These are phyloP conservation scores for Camellia lanceoleosa DNA, from an alignment of 148 eudicot species.

Conservation along the genomic window DNA sequence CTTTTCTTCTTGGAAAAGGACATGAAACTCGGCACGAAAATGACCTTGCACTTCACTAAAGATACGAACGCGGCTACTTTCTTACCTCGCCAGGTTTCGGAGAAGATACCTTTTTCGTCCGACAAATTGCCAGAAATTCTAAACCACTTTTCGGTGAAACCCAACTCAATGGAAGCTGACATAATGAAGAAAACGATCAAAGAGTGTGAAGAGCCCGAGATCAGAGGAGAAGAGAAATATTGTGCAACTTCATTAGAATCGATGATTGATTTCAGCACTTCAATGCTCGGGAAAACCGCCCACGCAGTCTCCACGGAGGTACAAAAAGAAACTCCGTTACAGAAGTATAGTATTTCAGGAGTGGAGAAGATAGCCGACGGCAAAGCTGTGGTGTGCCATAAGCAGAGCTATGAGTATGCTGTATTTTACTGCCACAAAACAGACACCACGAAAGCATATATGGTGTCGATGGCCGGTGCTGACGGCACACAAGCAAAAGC, in stretches of 20 bases:
- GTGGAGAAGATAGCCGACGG: constrained; percentile 10
- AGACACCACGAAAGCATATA: constrained; percentile 19
- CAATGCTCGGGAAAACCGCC: constrained; percentile 15
- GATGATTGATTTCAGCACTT: constrained; percentile 19
- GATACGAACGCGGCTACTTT: constrained; percentile 17
- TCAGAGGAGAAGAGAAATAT: constrained; percentile 20
- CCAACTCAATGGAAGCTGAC: constrained; percentile 12
- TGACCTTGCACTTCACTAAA: constrained; percentile 10
- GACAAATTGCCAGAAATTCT: constrained; percentile 21
- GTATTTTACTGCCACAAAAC: constrained; percentile 13
- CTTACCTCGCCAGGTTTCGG: constrained; percentile 16
- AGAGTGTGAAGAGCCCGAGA: constrained; percentile 12
- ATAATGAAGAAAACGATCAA: constrained; percentile 3
- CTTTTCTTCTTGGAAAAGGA: background rate
- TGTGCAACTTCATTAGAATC: constrained; percentile 29
- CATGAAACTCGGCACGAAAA: background rate
- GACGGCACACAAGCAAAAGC: constrained; percentile 20
- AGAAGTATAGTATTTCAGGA: constrained; percentile 20
- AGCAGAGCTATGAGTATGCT: too few species aligned
- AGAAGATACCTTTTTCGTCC: constrained; percentile 27
- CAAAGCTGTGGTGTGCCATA: constrained; percentile 31
- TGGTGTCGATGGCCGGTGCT: constrained; percentile 26
- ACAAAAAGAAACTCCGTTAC: constrained; percentile 7
- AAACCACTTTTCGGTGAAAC: constrained; percentile 28
- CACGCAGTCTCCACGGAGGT: constrained; percentile 15